A percentile compares a stretch with the other conserved stretches of the same genome.
Conservation (phyloP, 306 rosid genomes). For the Vachellia pachyceras region DNA sequence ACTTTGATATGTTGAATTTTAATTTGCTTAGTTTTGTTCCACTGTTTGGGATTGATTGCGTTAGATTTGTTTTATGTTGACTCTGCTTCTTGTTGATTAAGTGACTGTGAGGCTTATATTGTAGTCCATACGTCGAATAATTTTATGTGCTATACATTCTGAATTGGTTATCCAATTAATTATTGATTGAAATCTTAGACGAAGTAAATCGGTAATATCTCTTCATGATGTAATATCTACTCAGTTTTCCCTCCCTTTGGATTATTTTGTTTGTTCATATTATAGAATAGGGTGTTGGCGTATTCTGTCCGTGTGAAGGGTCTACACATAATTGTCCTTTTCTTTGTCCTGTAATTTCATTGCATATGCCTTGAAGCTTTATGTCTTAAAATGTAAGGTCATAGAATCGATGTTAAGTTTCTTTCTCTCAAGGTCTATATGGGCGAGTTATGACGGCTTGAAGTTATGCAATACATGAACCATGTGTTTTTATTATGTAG, state of each 20-base stretch:
- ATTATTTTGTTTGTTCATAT: too few species aligned
- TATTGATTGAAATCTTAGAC: neutral
- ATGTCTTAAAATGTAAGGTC: neutral
- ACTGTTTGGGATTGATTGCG: neutral
- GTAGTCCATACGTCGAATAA: neutral
- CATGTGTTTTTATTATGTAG: neutral
- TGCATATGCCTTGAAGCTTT: neutral
- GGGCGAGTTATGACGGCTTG: neutral
- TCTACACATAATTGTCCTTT: neutral
- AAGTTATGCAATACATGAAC: neutral
- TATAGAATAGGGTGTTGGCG: too few species aligned
- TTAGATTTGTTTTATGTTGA: neutral
- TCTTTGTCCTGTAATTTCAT: neutral
- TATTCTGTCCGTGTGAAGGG: too few species aligned
- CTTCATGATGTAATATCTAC: neutral
- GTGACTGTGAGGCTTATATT: neutral
- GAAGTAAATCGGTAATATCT: neutral
- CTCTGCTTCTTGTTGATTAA: neutral
- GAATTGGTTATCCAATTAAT: neutral
- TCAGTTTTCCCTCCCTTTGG: neutral
- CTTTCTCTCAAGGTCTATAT: neutral
- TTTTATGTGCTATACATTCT: neutral
- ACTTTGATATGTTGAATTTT: neutral
- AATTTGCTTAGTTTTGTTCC: neutral
- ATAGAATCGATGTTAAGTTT: neutral